Evolutionary conservation across 257 asterid genomes (phyloP).

Genomic region (Eucommia ulmoides): DNA sequence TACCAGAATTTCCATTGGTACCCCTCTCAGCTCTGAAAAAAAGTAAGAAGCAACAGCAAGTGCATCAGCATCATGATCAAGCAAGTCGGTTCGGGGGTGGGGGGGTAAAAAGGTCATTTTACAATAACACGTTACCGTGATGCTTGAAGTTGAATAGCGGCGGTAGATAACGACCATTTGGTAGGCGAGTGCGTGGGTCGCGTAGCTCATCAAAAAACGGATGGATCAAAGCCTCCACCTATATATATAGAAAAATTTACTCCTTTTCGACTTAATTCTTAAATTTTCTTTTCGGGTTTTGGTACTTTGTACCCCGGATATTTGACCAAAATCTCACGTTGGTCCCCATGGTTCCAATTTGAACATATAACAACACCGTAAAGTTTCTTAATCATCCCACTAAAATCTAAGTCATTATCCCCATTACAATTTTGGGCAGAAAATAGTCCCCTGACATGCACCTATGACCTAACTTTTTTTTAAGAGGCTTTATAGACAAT

Average conservation of each 20-base stretch:
- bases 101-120: not conserved
- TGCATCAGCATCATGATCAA: not conserved
- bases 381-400: too few species aligned
- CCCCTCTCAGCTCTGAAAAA: constrained; percentile 48
- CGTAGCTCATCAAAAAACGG: constrained; percentile 64
- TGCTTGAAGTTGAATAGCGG: constrained; percentile 74
- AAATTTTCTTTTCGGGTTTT: too few species aligned
- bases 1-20: constrained; percentile 40
- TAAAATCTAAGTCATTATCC: too few species aligned
- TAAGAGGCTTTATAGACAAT: too few species aligned
- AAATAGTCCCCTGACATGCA: too few species aligned
- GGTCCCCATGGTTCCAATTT: too few species aligned
- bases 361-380: too few species aligned
- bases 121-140: constrained; percentile 30
- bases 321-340: too few species aligned
- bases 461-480: too few species aligned
- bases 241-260: constrained; percentile 18
- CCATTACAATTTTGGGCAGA: too few species aligned
- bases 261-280: too few species aligned
- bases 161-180: constrained; percentile 69
- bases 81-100: not conserved
- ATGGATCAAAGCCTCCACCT: constrained; percentile 61
- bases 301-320: too few species aligned
- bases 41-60: constrained; percentile 3
- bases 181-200: constrained; percentile 46